Evolutionary conservation across 2,329 filamentous ascomycete species (phyloP).

Genomic region (Beauveria sp.): DNA sequence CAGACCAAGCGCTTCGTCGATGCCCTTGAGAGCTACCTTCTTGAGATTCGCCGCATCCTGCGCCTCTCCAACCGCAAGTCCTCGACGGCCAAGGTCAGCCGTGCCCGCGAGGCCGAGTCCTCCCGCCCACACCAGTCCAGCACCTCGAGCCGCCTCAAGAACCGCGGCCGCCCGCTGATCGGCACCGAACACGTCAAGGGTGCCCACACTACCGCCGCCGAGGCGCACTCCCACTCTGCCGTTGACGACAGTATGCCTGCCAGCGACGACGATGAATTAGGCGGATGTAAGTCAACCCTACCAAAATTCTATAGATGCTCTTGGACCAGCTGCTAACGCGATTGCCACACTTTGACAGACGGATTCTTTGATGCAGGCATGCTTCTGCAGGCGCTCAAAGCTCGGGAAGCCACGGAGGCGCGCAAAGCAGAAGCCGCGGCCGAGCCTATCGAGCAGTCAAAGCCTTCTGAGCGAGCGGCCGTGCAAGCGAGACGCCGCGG

Average conservation of each 20-base stretch:
- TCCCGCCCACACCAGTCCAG: slow-evolving; percentile 22
- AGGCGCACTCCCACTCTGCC: slow-evolving; percentile 40
- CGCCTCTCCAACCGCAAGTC: slow-evolving; percentile 53
- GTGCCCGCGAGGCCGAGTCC: slow-evolving; percentile 46
- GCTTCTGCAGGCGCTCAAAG: slow-evolving; percentile 80
- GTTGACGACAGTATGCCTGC: slow-evolving; percentile 59
- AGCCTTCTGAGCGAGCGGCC: slow-evolving; percentile 51
- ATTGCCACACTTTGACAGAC: slow-evolving; percentile 45
- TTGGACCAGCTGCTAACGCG: slow-evolving; percentile 22
- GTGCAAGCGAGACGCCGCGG: slow-evolving; percentile 47
- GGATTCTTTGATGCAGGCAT: slow-evolving; percentile 97
- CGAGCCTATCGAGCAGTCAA: slow-evolving; percentile 42
- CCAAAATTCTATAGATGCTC: background rate
- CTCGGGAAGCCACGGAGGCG: slow-evolving; percentile 30
- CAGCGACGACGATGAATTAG: slow-evolving; percentile 82
- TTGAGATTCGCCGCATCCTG: slow-evolving; percentile 82
- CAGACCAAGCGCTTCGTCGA: slow-evolving; percentile 89
- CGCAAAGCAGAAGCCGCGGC: slow-evolving; percentile 43
- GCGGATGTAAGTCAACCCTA: slow-evolving; percentile 67
- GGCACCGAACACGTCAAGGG: slow-evolving; percentile 40
- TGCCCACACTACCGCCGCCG: slow-evolving; percentile 33
- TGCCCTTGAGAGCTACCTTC: slow-evolving; percentile 79
- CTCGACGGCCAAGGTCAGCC: slow-evolving; percentile 34
- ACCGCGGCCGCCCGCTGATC: slow-evolving; percentile 64
- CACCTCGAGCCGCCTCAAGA: slow-evolving; percentile 49